Evolutionary conservation across 495 filamentous ascomycete species (phyloP).

Genomic region (Thermothielavioides terrestris): DNA sequence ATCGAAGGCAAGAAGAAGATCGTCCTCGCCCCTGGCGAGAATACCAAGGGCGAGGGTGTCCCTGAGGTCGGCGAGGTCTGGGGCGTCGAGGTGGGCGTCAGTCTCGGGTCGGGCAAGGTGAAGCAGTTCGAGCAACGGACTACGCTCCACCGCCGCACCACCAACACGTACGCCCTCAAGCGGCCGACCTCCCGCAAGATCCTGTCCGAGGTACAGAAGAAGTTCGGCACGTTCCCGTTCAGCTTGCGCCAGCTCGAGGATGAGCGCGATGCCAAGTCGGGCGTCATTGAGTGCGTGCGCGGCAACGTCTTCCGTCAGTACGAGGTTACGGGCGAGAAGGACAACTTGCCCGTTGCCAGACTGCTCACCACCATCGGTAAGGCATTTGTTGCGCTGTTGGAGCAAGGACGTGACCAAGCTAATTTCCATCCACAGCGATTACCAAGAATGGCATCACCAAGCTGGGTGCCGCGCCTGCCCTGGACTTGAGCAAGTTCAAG

Average conservation of each 20-base stretch:
- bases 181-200: slow-evolving; percentile 83
- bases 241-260: slow-evolving; percentile 94
- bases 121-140: slow-evolving; percentile 80
- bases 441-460: slow-evolving; percentile 94
- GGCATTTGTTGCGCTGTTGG: slow-evolving; percentile 19
- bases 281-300: slow-evolving; percentile 90
- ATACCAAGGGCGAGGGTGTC: slow-evolving; percentile 79
- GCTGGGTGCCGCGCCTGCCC: slow-evolving; percentile 62
- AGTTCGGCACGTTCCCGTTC: slow-evolving; percentile 96
- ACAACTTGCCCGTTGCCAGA: slow-evolving; percentile 70
- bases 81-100: slow-evolving; percentile 94
- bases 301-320: slow-evolving; percentile 86
- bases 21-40: slow-evolving; percentile 77
- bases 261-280: slow-evolving; percentile 91
- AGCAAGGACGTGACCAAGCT: background rate
- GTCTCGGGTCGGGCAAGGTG: slow-evolving; percentile 84
- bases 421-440: slow-evolving; percentile 54
- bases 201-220: slow-evolving; percentile 86
- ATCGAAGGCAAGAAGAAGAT: slow-evolving; percentile 99
- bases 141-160: slow-evolving; percentile 87
- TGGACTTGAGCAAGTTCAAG: slow-evolving; percentile 71
- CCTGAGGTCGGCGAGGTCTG: slow-evolving; percentile 93
- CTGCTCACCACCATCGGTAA: slow-evolving; percentile 87
- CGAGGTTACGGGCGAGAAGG: slow-evolving; percentile 90
- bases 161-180: slow-evolving; percentile 83